phyloP scores from a whole-genome alignment of 176 grass and related monocot species.

The Lolium rigidum region DNA sequence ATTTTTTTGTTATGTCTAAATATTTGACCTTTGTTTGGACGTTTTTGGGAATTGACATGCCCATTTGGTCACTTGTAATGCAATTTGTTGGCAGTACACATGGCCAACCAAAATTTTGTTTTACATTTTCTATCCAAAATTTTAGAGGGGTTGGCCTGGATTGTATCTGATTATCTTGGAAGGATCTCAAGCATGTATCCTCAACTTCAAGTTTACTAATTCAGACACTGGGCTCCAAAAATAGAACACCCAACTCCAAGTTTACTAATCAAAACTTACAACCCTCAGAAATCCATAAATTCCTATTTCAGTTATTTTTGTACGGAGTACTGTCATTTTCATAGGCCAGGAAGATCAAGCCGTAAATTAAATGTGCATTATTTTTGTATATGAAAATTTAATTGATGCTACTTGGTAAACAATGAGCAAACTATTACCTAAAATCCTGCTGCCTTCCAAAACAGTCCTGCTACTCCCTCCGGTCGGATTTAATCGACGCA shows the following conservation, averaged over 20 bases:
- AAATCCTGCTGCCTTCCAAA: too few species aligned
- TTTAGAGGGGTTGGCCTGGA: not conserved
- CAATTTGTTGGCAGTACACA: not conserved
- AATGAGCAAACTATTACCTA: not conserved
- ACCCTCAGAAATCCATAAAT: not conserved
- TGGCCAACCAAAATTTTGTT: not conserved
- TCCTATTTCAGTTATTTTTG: not conserved
- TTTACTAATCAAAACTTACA: not conserved
- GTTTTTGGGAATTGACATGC: not conserved
- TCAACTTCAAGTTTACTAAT: not conserved
- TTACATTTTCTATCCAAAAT: not conserved
- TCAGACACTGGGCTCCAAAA: conserved; percentile 19
- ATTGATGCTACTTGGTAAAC: not conserved
- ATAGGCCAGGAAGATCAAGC: not conserved
- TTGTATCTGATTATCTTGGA: not conserved
- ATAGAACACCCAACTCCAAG: not conserved
- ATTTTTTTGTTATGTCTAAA: not conserved
- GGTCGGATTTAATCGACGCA: not conserved
- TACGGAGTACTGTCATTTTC: not conserved
- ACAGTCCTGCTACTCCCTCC: too few species aligned
- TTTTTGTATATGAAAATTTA: not conserved
- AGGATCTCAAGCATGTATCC: not conserved
- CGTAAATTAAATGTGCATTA: not conserved
- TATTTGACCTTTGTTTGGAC: not conserved
- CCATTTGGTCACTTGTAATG: not conserved